Conservation (phyloP, 1,284 basidiomycete genomes). For the Rhodotorula sp. region DNA sequence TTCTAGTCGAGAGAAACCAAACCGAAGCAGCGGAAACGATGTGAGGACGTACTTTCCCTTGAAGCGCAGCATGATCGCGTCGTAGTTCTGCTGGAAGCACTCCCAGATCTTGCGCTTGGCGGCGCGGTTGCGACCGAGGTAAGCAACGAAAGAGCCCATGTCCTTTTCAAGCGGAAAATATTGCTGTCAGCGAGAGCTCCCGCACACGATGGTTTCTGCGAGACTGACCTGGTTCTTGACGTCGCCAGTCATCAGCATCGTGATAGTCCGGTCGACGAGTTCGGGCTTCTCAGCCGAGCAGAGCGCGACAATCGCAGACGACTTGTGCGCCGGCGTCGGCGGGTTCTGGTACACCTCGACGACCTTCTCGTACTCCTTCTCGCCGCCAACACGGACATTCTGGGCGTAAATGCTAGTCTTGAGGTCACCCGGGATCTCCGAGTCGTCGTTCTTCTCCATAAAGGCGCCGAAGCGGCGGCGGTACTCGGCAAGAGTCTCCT, state of each 20-base stretch:
- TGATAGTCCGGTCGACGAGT: conserved; percentile 47
- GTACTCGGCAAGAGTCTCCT: conserved; percentile 58
- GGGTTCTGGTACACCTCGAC: conserved; percentile 70
- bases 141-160: conserved; percentile 45
- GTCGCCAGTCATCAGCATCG: conserved; percentile 47
- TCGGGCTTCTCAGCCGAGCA: conserved; percentile 43
- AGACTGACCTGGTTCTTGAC: conserved; percentile 38
- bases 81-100: conserved; percentile 18
- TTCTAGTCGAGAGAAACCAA: too few species aligned
- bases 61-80: conserved; percentile 18
- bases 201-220: background rate
- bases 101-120: conserved; percentile 31
- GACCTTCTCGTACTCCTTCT: conserved; percentile 16
- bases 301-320: conserved; percentile 49
- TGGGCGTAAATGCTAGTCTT: conserved; percentile 57
- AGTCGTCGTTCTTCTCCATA: conserved; percentile 72
- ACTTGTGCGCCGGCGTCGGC: conserved; percentile 54
- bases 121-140: conserved; percentile 46
- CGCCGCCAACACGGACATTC: conserved; percentile 9
- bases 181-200: background rate
- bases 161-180: conserved; percentile 1
- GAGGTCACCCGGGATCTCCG: conserved; percentile 68
- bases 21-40: background rate
- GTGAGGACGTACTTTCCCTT: conserved; percentile 25
- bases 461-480: conserved; percentile 67